A percentile compares a stretch with the other conserved stretches of the same genome.
Evolutionary conservation across 75 land plant species (phyloP).

Genomic region (Selaginella tamariscina): DNA sequence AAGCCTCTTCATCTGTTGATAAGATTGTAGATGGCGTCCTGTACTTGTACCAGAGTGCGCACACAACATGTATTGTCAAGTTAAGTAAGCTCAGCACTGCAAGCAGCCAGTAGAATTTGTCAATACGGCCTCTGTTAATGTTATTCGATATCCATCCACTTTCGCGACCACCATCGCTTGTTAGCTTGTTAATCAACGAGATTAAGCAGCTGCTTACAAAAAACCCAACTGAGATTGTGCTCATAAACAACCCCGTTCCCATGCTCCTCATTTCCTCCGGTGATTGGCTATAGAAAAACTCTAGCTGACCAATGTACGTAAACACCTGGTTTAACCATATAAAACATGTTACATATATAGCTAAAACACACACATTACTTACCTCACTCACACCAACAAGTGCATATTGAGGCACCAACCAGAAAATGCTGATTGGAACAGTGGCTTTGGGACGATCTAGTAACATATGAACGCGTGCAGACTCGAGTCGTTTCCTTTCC

Average conservation of each 20-base stretch:
- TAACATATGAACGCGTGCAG: slow-evolving; percentile 21
- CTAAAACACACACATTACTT: background rate
- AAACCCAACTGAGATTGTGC: slow-evolving; percentile 59
- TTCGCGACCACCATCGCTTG: slow-evolving; percentile 35
- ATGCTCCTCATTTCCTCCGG: slow-evolving; percentile 67
- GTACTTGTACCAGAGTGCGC: slow-evolving; percentile 53
- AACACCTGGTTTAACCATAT: slow-evolving; percentile 66
- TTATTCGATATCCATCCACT: slow-evolving; percentile 66
- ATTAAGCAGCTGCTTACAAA: slow-evolving; percentile 76
- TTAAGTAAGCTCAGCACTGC: slow-evolving; percentile 44
- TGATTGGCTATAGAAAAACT: slow-evolving; percentile 64
- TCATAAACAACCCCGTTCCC: slow-evolving; percentile 62
- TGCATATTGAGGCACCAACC: slow-evolving; percentile 80
- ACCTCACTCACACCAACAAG: slow-evolving; percentile 58
- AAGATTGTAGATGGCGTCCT: too few relatives aligned
- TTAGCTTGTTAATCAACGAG: slow-evolving; percentile 39
- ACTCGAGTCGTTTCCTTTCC: slow-evolving; percentile 15
- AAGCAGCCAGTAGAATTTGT: slow-evolving; percentile 75
- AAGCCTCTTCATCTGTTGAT: too few relatives aligned
- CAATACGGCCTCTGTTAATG: slow-evolving; percentile 58
- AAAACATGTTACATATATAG: too few relatives aligned
- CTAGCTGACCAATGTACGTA: slow-evolving; percentile 68
- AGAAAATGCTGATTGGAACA: slow-evolving; percentile 57
- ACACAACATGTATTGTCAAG: slow-evolving; percentile 35
- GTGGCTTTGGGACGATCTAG: slow-evolving; percentile 18